A percentile compares a stretch with the other conserved stretches of the same genome.
These are phyloP conservation scores for Silene noctiflora DNA, from an alignment of 179 eudicot species.

Conservation along the genomic window DNA sequence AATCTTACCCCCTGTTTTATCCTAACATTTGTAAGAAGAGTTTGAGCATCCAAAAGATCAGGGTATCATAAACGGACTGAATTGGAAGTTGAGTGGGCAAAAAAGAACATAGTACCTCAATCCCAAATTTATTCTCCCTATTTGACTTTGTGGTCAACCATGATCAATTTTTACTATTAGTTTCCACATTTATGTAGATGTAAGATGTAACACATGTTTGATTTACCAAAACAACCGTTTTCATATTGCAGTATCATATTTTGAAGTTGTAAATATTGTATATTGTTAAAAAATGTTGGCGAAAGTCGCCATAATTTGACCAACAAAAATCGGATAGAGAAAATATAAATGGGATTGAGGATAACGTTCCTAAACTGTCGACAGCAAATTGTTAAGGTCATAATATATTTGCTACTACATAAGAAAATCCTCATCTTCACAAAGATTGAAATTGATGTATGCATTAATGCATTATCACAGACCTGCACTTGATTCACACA, in stretches of 20 bases:
- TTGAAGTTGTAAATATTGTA: background rate
- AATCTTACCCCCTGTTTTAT: conserved; percentile 86
- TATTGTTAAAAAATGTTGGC: background rate
- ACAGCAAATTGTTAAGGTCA: too few relatives aligned
- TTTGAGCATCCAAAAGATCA: conserved; percentile 19
- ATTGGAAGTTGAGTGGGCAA: conserved; percentile 4
- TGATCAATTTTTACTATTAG: background rate
- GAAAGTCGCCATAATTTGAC: background rate
- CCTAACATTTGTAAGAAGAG: conserved; percentile 43
- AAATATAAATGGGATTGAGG: background rate
- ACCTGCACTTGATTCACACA: conserved; percentile 1
- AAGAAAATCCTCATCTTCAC: background rate
- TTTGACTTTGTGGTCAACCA: background rate
- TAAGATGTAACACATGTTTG: too few relatives aligned
- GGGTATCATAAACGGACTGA: conserved; percentile 7
- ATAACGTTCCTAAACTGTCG: background rate
- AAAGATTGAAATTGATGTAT: background rate
- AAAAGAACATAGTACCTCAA: background rate
- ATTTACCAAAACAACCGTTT: too few relatives aligned
- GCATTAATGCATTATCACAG: background rate
- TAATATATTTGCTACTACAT: background rate
- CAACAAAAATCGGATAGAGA: background rate
- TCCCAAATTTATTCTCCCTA: background rate
- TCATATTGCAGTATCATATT: background rate
- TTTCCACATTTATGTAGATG: too few relatives aligned